Conservation (phyloP, 2,329 filamentous ascomycete genomes). For the Alternaria metachromatica region DNA sequence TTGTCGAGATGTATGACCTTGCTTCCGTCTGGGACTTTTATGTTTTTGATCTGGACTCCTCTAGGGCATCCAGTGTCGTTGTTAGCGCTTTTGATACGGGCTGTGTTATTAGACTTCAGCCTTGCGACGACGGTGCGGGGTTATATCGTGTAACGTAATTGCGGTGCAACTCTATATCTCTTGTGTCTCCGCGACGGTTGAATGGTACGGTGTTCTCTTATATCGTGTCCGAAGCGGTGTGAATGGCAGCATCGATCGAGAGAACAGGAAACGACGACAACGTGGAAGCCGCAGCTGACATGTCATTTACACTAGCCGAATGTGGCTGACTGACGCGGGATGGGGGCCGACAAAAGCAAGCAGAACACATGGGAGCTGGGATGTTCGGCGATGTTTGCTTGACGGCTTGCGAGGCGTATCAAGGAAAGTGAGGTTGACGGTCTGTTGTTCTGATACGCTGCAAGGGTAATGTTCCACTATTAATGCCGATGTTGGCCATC, state of each 20-base stretch:
- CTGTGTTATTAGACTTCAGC: slow-evolving; percentile 6
- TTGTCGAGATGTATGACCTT: neutral
- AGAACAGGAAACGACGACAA: slow-evolving; percentile 1
- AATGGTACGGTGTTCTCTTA: neutral
- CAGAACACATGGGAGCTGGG: neutral
- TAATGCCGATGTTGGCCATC: slow-evolving; percentile 6
- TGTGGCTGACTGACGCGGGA: slow-evolving; percentile 4
- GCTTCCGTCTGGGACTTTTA: neutral
- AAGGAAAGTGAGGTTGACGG: slow-evolving; percentile 8
- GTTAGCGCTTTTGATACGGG: neutral
- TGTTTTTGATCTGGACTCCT: neutral
- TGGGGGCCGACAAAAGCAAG: slow-evolving; percentile 16
- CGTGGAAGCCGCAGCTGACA: slow-evolving; percentile 12
- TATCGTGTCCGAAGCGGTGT: slow-evolving; percentile 3
- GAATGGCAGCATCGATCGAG: neutral
- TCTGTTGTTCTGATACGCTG: slow-evolving; percentile 7
- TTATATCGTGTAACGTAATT: slow-evolving; percentile 3
- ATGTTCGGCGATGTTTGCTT: slow-evolving; percentile 12
- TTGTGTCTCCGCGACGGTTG: neutral
- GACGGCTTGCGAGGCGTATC: slow-evolving; percentile 4
- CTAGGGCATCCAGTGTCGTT: neutral
- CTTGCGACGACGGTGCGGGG: slow-evolving; percentile 3
- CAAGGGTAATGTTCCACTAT: slow-evolving; percentile 7
- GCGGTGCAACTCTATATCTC: neutral
- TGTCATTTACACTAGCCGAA: slow-evolving; percentile 10